phyloP scores from a whole-genome alignment of 768 basidiomycete genomes.

The Amanita subjunquillea region DNA sequence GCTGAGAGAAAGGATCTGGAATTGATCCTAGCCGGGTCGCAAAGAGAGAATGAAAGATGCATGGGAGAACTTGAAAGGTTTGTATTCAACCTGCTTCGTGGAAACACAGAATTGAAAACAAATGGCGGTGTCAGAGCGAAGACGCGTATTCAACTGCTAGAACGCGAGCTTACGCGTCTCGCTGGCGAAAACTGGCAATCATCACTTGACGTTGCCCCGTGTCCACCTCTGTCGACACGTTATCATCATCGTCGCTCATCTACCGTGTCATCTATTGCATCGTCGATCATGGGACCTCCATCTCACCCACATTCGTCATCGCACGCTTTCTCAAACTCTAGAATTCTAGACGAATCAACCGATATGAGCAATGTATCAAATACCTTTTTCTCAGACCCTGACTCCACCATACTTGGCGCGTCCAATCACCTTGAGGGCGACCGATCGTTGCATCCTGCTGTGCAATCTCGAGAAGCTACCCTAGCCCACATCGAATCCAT shows the following conservation, averaged over 20 bases:
- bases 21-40: conserved; percentile 67
- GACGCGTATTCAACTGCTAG: conserved; percentile 67
- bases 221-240: background rate
- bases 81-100: background rate
- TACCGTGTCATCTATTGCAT: conserved; percentile 5
- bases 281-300: background rate
- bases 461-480: conserved; percentile 25
- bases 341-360: background rate
- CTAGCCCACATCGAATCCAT: conserved; percentile 60
- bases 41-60: conserved; percentile 76
- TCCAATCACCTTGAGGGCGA: conserved; percentile 2
- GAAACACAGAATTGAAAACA: background rate
- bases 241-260: conserved; percentile 1
- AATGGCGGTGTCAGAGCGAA: conserved; percentile 31
- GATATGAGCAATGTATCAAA: conserved; percentile 2
- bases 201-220: conserved; percentile 7
- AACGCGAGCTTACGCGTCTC: conserved; percentile 57
- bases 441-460: conserved; percentile 8
- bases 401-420: conserved; percentile 1
- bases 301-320: conserved; percentile 4
- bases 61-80: conserved; percentile 72
- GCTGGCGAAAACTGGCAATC: conserved; percentile 75
- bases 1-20: conserved; percentile 72
- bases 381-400: conserved; percentile 4
- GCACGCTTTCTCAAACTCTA: background rate